Base-by-base conservation (phyloP, 176 grass and related monocot genomes). In the Bolboschoenus planiculmis region DNA sequence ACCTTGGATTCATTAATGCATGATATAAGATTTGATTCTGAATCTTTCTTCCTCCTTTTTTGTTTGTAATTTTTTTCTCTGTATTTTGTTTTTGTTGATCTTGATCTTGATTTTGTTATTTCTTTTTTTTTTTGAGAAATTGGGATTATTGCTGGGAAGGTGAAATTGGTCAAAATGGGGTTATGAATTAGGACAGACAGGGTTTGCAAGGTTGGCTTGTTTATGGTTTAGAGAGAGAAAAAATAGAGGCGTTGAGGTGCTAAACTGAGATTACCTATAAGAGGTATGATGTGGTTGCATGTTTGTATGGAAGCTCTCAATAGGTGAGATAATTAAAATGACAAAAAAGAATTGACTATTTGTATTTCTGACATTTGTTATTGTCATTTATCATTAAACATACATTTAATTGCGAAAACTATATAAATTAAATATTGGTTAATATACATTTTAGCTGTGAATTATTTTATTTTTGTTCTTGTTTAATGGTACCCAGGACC, bases 221-320 rank as follows among this genome's bases (percentile, higher is more conserved):
- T 39, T 80, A 51, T 81, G n/a, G 30, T 61, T 81, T 60, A 61
- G 34, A 61, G 78, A 81, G 78, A 81, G 78, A 81, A 81, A 37
- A 42, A 50, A n/a, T n/a, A 76, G 24, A 50, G 44, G 72, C 0
- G 23, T 76, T 76, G 43, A 71, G 75, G 78, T 16, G 78, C 37
- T 56, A 81, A 81, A 81, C 78, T 43, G 78, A 81, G 78, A 81
- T 60, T 81, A 60, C 35, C 78, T 81, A 81, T 81, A 81, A 81
- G 56, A 51, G 56, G 78, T 40, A 60, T 56, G 78, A 15, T 80
- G 18, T 56, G 78, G 78, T 60, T 80, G 53, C 78, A 80, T 80
- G 78, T 60, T 81, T 42, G 55, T 81, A 34, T 61, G 50, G 78
- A 80, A 80, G 44, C 24, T 55, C 29, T 50, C 6, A 34, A 33